Evolutionary conservation across 352 stramenopile genomes (phyloP).

Genomic region (Peronosclerospora sorghi): DNA sequence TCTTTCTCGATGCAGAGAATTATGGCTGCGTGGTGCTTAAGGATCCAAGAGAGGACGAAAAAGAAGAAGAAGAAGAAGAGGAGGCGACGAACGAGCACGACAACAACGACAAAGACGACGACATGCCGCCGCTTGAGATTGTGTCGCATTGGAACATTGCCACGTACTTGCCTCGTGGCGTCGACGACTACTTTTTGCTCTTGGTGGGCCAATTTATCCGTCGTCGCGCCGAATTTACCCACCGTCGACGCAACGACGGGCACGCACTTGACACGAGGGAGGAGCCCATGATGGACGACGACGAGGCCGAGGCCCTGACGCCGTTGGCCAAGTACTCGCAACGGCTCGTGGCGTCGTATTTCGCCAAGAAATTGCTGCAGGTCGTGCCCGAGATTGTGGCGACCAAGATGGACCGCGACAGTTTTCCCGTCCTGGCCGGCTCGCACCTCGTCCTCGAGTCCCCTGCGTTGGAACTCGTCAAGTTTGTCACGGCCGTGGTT

Average conservation of each 20-base stretch:
- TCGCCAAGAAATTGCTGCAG: slow-evolving; percentile 69
- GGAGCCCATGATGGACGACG: slow-evolving; percentile 32
- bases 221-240: slow-evolving; percentile 50
- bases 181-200: slow-evolving; percentile 82
- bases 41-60: slow-evolving; percentile 15
- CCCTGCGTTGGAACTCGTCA: slow-evolving; percentile 95
- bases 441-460: slow-evolving; percentile 75
- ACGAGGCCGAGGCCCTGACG: slow-evolving; percentile 35
- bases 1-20: slow-evolving; percentile 95
- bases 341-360: slow-evolving; percentile 55
- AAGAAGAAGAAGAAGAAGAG: slow-evolving; percentile 20
- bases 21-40: slow-evolving; percentile 88
- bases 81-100: slow-evolving; percentile 12
- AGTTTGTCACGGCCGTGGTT: slow-evolving; percentile 90
- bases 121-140: slow-evolving; percentile 48
- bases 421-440: slow-evolving; percentile 78
- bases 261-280: no score
- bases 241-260: slow-evolving; percentile 16
- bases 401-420: slow-evolving; percentile 49
- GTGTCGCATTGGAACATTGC: slow-evolving; percentile 86
- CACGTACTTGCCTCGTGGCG: slow-evolving; percentile 70
- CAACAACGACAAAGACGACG: no score
- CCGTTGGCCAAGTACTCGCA: slow-evolving; percentile 64
- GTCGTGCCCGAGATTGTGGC: slow-evolving; percentile 67
- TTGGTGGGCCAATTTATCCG: slow-evolving; percentile 86